Conservation (phyloP, 2,329 filamentous ascomycete genomes). For the Alternaria sp. region DNA sequence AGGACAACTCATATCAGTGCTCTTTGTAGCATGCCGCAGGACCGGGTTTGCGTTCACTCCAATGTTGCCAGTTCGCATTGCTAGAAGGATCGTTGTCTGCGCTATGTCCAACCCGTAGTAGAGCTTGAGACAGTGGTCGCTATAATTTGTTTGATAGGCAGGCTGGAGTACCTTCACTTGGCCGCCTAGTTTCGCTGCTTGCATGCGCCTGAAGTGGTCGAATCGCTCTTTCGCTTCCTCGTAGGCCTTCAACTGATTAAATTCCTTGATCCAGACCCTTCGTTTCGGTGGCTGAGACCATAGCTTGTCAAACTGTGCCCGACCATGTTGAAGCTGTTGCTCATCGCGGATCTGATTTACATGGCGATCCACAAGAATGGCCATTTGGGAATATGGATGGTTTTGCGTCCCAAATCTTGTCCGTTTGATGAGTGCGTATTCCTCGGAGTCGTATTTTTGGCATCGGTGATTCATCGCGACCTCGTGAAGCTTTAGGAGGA, state of each 20-base stretch:
- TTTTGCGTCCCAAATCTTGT: not conserved
- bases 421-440: not conserved
- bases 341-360: no score
- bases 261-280: not conserved
- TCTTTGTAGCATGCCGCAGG: not conserved
- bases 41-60: not conserved
- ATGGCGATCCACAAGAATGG: no score
- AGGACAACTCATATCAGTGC: not conserved
- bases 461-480: slow-evolving; percentile 7
- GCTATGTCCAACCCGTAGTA: not conserved
- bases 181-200: not conserved
- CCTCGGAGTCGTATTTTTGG: not conserved
- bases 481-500: not conserved
- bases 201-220: not conserved
- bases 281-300: not conserved
- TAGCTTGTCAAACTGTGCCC: no score
- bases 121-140: not conserved
- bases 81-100: slow-evolving; percentile 2
- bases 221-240: no score
- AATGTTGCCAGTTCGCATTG: slow-evolving; percentile 8
- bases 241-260: not conserved
- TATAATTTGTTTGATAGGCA: not conserved
- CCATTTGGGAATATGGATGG: no score
- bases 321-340: no score
- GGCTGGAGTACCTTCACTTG: not conserved